Conservation (phyloP, 108 stramenopile species). For the Stephanodiscus triporus region DNA sequence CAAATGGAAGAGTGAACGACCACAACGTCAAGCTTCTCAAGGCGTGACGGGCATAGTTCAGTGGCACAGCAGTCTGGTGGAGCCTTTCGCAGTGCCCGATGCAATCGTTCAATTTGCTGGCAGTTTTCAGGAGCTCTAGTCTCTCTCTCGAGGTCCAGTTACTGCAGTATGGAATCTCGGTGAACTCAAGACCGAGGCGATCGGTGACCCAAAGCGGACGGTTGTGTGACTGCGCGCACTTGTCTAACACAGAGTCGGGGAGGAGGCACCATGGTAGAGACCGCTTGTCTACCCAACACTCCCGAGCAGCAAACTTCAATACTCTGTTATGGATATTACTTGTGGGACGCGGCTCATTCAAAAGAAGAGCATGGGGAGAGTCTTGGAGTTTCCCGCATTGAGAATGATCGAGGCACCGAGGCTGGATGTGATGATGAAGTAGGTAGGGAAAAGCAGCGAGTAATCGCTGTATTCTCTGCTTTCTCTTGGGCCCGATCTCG, state of each 20-base stretch:
- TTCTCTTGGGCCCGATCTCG: conserved; percentile 59
- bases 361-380: conserved; percentile 28
- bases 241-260: conserved; percentile 34
- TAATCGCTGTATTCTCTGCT: conserved; percentile 52
- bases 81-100: conserved; percentile 88
- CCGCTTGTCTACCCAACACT: conserved; percentile 66
- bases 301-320: background rate
- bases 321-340: background rate
- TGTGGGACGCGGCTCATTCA: conserved; percentile 30
- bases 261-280: conserved; percentile 66
- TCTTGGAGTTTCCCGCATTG: conserved; percentile 28
- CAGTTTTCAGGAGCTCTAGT: conserved; percentile 56
- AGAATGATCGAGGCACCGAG: conserved; percentile 53
- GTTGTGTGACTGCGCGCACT: conserved; percentile 62
- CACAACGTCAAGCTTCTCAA: conserved; percentile 81
- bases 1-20: conserved; percentile 84
- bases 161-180: conserved; percentile 44
- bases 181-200: conserved; percentile 60
- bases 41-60: conserved; percentile 90
- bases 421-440: conserved; percentile 71
- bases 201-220: conserved; percentile 74
- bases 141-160: conserved; percentile 73
- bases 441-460: conserved; percentile 78
- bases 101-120: conserved; percentile 65
- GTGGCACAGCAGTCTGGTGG: conserved; percentile 90